phyloP scores from a whole-genome alignment of 805 yeast genomes.

The Blastobotrys chiropterorum region DNA sequence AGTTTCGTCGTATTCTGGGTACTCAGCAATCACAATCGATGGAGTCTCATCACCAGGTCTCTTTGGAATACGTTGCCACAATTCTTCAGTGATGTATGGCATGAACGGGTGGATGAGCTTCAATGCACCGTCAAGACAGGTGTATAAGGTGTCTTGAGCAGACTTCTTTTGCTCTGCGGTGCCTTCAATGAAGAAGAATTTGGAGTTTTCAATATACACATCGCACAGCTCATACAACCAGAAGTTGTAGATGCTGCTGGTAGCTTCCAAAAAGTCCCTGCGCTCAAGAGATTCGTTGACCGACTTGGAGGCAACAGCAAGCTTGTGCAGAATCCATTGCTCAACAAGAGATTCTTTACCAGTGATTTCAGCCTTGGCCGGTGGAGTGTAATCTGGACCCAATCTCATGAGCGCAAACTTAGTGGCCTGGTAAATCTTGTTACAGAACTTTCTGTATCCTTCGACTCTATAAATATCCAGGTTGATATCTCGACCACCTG shows the following conservation, averaged over 20 bases:
- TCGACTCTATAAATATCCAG: conserved; percentile 94
- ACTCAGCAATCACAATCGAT: conserved; percentile 72
- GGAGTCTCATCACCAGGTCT: conserved; percentile 62
- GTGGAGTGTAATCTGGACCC: conserved; percentile 83
- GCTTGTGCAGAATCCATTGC: conserved; percentile 90
- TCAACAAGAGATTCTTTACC: conserved; percentile 90
- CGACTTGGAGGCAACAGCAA: conserved; percentile 60
- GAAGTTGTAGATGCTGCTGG: conserved; percentile 82
- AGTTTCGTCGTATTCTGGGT: conserved; percentile 59
- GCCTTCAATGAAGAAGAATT: conserved; percentile 87
- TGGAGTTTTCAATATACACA: conserved; percentile 96
- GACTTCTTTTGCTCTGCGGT: conserved; percentile 75
- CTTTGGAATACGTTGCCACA: conserved; percentile 98
- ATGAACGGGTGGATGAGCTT: conserved; percentile 93
- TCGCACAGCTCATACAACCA: conserved; percentile 96
- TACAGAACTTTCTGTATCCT: conserved; percentile 98
- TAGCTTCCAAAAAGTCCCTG: conserved; percentile 85
- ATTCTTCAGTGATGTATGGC: conserved; percentile 96
- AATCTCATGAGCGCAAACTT: conserved; percentile 91
- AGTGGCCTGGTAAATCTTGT: conserved; percentile 98
- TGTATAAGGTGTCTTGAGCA: conserved; percentile 91
- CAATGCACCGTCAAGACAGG: conserved; percentile 86
- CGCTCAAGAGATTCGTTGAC: conserved; percentile 64
- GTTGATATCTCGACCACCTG: conserved; percentile 98
- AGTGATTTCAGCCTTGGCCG: conserved; percentile 52